Evolutionary conservation across 768 basidiomycete genomes (phyloP), one percentile per base, ranked within the genome.

Genomic region (Tylopilus vinaceipallidus): DNA sequence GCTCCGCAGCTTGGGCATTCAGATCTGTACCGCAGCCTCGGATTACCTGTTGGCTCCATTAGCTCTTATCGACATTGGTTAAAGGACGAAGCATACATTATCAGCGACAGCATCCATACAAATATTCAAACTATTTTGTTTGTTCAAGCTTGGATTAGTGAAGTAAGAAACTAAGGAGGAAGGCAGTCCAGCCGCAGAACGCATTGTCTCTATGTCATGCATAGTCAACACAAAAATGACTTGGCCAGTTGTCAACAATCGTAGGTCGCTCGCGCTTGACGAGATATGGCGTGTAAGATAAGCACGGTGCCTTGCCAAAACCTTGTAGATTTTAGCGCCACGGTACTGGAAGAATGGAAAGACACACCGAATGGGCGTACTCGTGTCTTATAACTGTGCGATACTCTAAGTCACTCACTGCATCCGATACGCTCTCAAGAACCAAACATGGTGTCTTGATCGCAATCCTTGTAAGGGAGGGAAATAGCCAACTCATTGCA

Each of bases 91-190:
- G 48, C 65, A 32, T 51, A 89, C 92, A 75, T 89, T 93, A 58
- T 92, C 87, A 7, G 90, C 89, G 41, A 95, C 80, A 20, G 86
- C 78, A 46, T 92, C 91, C 83, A 98, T 90, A 59, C 89, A 90
- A 2, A 75, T 72, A 50, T 79, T 80, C 12, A 98, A 72, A 0
- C 77, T 76, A 1, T 72, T 69, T 57, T 88, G 83, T 33, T 75
- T 77, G 65, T 95, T 95, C 49, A 98, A 70, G 43, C 86, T 88
- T 43, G 85, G 82, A 62, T 98, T 95, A 57, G 83, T 77, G 66
- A 97, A 97, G 69, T 95, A 98, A 26, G 83, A 78, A 24, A 90
- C 82, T 16, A 98, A 67, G 3, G 89, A 88, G 1, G 92, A 90
- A 0, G 93, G 86, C 19, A 84, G 71, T 3, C 92, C 91, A 2